Conservation (phyloP, 768 basidiomycete species). For the Cystofilobasidium capitatum region DNA sequence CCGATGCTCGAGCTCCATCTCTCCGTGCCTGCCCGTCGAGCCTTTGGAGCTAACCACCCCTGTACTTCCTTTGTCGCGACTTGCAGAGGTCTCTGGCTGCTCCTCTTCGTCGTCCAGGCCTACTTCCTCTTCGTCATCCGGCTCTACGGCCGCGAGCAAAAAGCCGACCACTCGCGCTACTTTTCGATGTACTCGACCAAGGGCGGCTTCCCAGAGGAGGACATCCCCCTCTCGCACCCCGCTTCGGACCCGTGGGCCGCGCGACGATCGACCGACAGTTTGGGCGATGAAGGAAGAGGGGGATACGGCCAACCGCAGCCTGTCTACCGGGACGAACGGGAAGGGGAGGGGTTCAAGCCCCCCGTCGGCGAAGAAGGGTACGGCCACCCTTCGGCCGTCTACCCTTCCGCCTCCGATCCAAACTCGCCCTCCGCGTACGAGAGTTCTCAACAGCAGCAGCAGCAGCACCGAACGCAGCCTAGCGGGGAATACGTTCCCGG, state of each 20-base stretch:
- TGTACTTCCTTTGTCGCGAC: not conserved
- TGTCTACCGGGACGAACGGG: not conserved
- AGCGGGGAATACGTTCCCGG: not conserved
- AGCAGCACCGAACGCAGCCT: not conserved
- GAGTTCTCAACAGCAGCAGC: conserved; percentile 2
- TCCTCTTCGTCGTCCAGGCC: conserved; percentile 70
- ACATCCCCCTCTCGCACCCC: conserved; percentile 19
- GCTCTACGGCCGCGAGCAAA: conserved; percentile 21
- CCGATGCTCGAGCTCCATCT: not conserved
- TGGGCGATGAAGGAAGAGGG: not conserved
- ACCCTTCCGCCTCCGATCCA: too few species aligned
- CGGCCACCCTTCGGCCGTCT: too few species aligned
- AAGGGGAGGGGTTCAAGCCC: conserved; percentile 12
- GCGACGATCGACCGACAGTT: conserved; percentile 10
- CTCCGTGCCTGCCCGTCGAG: not conserved
- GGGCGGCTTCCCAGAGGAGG: conserved; percentile 19
- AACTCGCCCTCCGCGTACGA: too few species aligned
- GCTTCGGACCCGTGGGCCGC: conserved; percentile 12
- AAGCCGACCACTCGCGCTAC: conserved; percentile 20
- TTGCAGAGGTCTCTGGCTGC: conserved; percentile 57
- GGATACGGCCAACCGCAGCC: not conserved
- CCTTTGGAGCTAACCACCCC: not conserved
- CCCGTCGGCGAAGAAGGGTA: conserved; percentile 13
- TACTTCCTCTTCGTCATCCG: conserved; percentile 35
- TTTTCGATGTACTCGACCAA: conserved; percentile 26